Base-by-base conservation (phyloP, 768 basidiomycete genomes). In the Russula earlei region DNA sequence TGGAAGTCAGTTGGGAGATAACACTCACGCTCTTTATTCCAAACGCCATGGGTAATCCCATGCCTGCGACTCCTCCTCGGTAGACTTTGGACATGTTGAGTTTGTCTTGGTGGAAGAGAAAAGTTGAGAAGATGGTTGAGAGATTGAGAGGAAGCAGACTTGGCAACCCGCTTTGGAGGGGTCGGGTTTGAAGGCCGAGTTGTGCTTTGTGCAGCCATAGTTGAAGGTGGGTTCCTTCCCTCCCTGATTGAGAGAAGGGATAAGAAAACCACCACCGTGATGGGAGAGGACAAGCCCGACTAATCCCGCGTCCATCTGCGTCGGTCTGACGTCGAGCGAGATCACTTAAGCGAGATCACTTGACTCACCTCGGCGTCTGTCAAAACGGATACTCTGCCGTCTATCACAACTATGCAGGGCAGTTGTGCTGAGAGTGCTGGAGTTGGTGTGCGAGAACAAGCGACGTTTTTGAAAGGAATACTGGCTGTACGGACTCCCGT, bases 61-160 rank as follows among this genome's bases (percentile, higher is more conserved):
- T 80, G 72, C 73, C 78, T 85, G 74, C 82, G 82, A 64, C 86
- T 87, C 68, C 91, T 83, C 67, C 89, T 76, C 2, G 89, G 87
- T 19, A 83, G 67, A 62, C 70, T 81, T 31, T 74, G 68, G 41
- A 73, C 69, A n/a, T 82, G 75, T 33, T 81, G 79, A 41, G 77
- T 70, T 69, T 91, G 85, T 67, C 94, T 77, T 17, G 93, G 92
- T 62, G 95, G 94, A 27, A 97, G 76, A 5, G 87, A 84, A 72
- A 98, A 98, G 69, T 91, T 95, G 67, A 97, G 86, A 49, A 96
- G 84, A 74, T 95, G 85, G 67, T 90, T 88, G 65, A 86, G 66
- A 56, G 79, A 75, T 71, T 85, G 82, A 60, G 75, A 74, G 22
- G 83, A 75, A 38, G 81, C 75, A 79, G 82, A 84, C 80, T 89